Evolutionary conservation across 2,329 filamentous ascomycete genomes (phyloP), one percentile per base, ranked within the genome.

Genomic region (Alternaria gansuensis): DNA sequence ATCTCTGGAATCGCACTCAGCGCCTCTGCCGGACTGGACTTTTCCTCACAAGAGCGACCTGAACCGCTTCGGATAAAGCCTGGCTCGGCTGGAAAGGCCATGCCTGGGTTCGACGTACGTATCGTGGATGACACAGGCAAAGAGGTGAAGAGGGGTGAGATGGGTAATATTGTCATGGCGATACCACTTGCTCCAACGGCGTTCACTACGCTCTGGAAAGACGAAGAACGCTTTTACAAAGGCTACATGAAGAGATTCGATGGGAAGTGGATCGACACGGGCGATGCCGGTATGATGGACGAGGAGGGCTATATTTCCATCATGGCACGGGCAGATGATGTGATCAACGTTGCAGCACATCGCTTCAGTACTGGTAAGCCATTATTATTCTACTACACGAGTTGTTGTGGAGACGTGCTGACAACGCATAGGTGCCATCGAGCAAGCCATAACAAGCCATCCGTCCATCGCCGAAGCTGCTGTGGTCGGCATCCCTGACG

Each of bases 301-400:
- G 76, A 84, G 13, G 88, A 94, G 39, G 86, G 85, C 4, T 87
- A 87, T 66, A 81, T 88, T 31, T 84, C 87, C 67, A 82, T 89
- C 66, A 88, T 89, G 84, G 82, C 83, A 3, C 77, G 87, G 52
- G 84, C 83, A 31, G 93, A 97, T 79, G 93, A 97, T 76, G 90
- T 97, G 59, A 93, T 97, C 73, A 97, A 97, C 73, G 93, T 97
- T n/a, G 93, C 93, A 39, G 93, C 93, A 5, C 93, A 97, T 80
- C 87, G 93, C 13, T 88, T 97, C 61, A 94, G 90, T 63, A 97
- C 93, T 10, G 92, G 90, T 90, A 82, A 69, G 83, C 76, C 11
- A 17, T 50, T 7, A 17, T 17, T 2, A 2, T 39, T 14, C 5
- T 9, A 24, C 7, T 5, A 4, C n/a, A 4, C 24, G 11, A n/a